A percentile compares a stretch with the other conserved stretches of the same genome.
Conservation (phyloP, 805 yeast genomes). For the Diddensiella santjacobensis region DNA sequence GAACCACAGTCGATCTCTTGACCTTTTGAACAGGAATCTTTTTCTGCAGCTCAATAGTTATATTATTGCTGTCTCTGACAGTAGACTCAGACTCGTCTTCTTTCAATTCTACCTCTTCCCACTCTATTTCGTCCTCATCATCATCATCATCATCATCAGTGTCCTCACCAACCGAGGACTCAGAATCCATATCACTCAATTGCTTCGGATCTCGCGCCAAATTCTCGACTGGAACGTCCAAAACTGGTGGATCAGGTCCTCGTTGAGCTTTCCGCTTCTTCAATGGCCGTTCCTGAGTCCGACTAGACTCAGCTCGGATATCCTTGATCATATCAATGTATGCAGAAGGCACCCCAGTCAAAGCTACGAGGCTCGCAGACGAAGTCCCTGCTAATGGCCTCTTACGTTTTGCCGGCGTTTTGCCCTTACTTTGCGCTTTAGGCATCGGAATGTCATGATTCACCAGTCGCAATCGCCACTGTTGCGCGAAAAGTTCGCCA, state of each 20-base stretch:
- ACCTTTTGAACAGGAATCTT: not conserved
- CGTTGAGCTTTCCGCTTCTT: slow-evolving; percentile 10
- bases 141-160: slow-evolving; percentile 20
- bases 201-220: not conserved
- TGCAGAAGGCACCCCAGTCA: slow-evolving; percentile 11
- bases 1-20: not conserved
- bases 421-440: not conserved
- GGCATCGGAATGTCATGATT: not conserved
- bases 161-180: slow-evolving; percentile 16
- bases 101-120: slow-evolving; percentile 39
- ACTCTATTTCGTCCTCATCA: slow-evolving; percentile 34
- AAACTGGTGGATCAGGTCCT: slow-evolving; percentile 6
- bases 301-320: slow-evolving; percentile 15
- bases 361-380: too few species aligned
- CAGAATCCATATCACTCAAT: too few species aligned
- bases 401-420: not conserved
- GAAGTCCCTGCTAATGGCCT: too few species aligned
- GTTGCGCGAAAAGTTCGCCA: too few species aligned
- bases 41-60: slow-evolving; percentile 5
- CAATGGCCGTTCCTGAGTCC: slow-evolving; percentile 9
- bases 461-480: too few species aligned
- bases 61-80: not conserved
- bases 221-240: slow-evolving; percentile 1
- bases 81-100: slow-evolving; percentile 1
- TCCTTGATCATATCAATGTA: slow-evolving; percentile 18